Evolutionary conservation across 345 rosid genomes (phyloP).

Genomic region (Eucalyptus decipiens): DNA sequence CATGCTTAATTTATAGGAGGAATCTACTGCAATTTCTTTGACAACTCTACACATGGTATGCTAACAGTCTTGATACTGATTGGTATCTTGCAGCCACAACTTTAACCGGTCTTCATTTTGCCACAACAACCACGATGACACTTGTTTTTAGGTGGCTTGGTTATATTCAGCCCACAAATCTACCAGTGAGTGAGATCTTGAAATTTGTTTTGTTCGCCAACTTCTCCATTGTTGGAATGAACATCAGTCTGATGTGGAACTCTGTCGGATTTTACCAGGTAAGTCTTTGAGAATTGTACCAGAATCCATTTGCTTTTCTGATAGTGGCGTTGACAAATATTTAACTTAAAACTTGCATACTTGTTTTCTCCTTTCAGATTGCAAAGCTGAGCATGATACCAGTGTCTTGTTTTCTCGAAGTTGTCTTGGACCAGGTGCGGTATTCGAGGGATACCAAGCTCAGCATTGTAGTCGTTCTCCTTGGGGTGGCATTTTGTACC

Average conservation of each 20-base stretch:
- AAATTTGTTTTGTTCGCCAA: slow-evolving; percentile 89
- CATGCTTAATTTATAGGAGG: not conserved
- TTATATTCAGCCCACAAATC: slow-evolving; percentile 70
- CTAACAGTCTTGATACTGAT: not conserved
- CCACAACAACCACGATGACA: slow-evolving; percentile 81
- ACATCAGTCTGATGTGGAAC: slow-evolving; percentile 98
- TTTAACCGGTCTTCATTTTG: slow-evolving; percentile 95
- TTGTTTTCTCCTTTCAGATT: slow-evolving; percentile 37
- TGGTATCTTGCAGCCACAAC: slow-evolving; percentile 72
- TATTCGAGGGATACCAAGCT: slow-evolving; percentile 97
- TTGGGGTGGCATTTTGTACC: slow-evolving; percentile 97
- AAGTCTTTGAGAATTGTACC: not conserved
- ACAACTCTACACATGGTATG: not conserved
- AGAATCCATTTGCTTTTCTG: not conserved
- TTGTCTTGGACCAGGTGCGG: slow-evolving; percentile 80
- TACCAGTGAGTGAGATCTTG: slow-evolving; percentile 66
- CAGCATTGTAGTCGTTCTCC: slow-evolving; percentile 80
- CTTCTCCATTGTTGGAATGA: slow-evolving; percentile 99
- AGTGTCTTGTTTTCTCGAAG: slow-evolving; percentile 90
- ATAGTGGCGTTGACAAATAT: not conserved
- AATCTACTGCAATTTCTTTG: not conserved
- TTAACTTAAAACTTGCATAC: not conserved
- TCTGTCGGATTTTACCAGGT: slow-evolving; percentile 99
- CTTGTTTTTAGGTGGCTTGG: slow-evolving; percentile 71
- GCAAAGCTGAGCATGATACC: slow-evolving; percentile 99